Conservation (phyloP, 768 basidiomycete genomes). For the Dacryopinax primogenitus region DNA sequence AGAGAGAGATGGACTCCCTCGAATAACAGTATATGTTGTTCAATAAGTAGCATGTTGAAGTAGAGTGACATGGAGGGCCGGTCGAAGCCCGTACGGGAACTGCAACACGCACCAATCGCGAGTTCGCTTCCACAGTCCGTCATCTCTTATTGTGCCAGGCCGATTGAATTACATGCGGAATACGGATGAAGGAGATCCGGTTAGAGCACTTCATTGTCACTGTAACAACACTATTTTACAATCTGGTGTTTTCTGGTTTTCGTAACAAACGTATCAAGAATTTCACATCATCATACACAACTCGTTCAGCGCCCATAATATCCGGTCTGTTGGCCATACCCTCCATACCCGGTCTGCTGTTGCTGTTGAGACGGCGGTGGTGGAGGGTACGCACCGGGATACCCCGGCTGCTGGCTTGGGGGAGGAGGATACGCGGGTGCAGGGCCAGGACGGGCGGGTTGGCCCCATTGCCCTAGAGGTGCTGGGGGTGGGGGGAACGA, state of each 20-base stretch:
- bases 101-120: slow-evolving; percentile 4
- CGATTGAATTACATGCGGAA: too few species aligned
- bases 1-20: not conserved
- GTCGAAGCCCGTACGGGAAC: slow-evolving; percentile 4
- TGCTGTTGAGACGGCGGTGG: slow-evolving; percentile 11
- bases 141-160: too few species aligned
- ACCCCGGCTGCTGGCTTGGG: slow-evolving; percentile 12
- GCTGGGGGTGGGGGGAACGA: not conserved
- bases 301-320: slow-evolving; percentile 2
- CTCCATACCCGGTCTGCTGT: not conserved
- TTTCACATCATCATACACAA: too few species aligned
- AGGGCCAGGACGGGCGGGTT: not conserved
- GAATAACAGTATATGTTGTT: not conserved
- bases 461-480: not conserved
- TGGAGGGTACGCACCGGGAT: slow-evolving; percentile 13
- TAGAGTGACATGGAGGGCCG: not conserved
- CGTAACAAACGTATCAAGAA: too few species aligned
- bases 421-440: slow-evolving; percentile 7
- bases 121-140: too few species aligned
- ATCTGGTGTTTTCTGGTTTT: not conserved
- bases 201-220: not conserved
- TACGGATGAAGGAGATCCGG: not conserved
- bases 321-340: not conserved
- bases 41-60: not conserved
- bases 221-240: slow-evolving; percentile 1